Base-by-base conservation (phyloP, 169 alveolate species). In the Miamiensis avidus region DNA sequence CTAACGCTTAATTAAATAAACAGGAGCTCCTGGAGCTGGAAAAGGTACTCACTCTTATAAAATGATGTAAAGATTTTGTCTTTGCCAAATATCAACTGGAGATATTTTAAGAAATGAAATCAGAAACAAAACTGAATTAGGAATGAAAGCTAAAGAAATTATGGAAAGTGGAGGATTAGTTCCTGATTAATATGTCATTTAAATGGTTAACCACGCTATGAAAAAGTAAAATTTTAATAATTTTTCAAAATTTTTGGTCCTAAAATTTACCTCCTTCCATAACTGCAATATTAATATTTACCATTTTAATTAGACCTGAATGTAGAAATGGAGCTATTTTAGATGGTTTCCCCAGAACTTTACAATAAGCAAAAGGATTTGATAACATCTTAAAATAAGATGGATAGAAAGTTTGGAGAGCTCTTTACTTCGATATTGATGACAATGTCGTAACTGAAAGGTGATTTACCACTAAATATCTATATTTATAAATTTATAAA, bases 311-410 rank as follows among this genome's bases (percentile, higher is more conserved):
- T 82, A 86, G 91, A 89, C 83, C 89, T 89, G 90, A 82, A 75
- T 88, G 87, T 74, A 34, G 85, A 75, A 74, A 97, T 74, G 99
- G 99, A 34, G 96, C 96, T 78, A 95, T 98, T 82, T 89, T 98
- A 69, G 99, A 98, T 84, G 99, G 99, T 30, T 98, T 96, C 91
- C 99, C 99, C 34, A 86, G 99, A 76, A 98, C 98, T 82, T 88
- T 90, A 33, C 93, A 95, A 65, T 98, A 98, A 85, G 99, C 99
- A 31, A 95, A 97, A 84, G 97, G 95, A 72, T 89, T 96, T 15
- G 96, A 94, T 77, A 82, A 83, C 25, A 93, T 94, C 90, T 82
- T 94, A 30, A 74, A 76, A 32, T 26, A 72, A 28, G 88, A 89
- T 29, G 88, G 89, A n/a, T 74, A 75, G 74, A 76, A 29, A 27